Base-by-base conservation (phyloP, 2,329 filamentous ascomycete species). In the Aspergillus sergii region DNA sequence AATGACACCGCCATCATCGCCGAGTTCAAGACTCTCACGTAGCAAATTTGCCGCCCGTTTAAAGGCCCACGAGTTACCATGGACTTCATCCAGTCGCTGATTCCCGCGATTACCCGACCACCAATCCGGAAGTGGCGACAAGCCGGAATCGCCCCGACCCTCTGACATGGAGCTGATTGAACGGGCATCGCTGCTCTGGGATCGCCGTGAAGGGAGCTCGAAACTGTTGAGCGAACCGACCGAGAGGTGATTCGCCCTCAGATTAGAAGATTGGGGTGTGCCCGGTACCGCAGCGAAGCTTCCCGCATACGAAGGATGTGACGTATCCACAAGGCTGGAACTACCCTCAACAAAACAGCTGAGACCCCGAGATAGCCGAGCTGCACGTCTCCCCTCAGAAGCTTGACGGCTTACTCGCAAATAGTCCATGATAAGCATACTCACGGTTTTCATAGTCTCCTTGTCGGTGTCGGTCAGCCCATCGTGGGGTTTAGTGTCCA, bases 381-480 rank as follows among this genome's bases (percentile, higher is more conserved):
- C 67, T 81, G 82, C 69, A 79, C 83, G 67, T 83, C 84, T 67
- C 83, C 85, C 60, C 80, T 84, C 59, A 77, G 83, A 64, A 79
- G 81, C 66, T 82, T 81, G 51, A 79, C 85, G 79, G 81, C 84
- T 75, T n/a, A 79, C 70, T 59, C 88, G 86, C 10, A 91, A 73
- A 62, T 90, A 88, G 43, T 87, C 83, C 78, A 88, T 87, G 5
- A 88, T 80, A 4, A 86, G 84, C 21, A 78, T 77, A 0, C 83
- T 79, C 75, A 89, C 80, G 46, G 87, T 86, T 50, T 83, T 81
- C 72, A 91, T 77, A 56, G 86, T 88, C 26, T 81, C 78, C 61
- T 74, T 76, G 57, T 78, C 74, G 9, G 58, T 46, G 2, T 70
- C 46, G 0, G 68, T 72, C 21, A 90, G 69, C 0, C 83, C 84